Conservation (phyloP, 2,329 filamentous ascomycete genomes). For the Phialophora expanda region DNA sequence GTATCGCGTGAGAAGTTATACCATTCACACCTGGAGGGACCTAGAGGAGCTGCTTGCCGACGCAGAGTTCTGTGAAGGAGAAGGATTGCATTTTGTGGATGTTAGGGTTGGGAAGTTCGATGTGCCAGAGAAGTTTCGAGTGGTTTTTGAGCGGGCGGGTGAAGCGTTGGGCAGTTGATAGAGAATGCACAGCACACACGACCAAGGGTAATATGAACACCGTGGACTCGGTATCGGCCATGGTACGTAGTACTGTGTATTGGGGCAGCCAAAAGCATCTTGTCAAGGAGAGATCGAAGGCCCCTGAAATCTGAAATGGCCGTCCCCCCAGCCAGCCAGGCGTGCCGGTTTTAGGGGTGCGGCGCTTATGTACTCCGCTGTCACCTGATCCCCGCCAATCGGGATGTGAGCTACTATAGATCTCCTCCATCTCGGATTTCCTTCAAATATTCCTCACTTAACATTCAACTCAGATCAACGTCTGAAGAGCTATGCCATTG, state of each 20-base stretch:
- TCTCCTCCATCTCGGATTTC: background rate
- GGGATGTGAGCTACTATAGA: background rate
- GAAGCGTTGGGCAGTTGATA: slow-evolving; percentile 25
- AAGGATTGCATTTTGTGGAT: slow-evolving; percentile 72
- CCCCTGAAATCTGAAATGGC: background rate
- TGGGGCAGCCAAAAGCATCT: background rate
- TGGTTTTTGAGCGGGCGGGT: slow-evolving; percentile 29
- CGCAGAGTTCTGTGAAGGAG: slow-evolving; percentile 64
- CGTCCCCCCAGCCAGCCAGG: background rate
- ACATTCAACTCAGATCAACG: background rate
- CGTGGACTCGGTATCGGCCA: too few species aligned
- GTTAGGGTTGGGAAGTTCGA: slow-evolving; percentile 80
- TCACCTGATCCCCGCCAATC: background rate
- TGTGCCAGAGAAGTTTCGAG: slow-evolving; percentile 60
- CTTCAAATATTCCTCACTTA: background rate
- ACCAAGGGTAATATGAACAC: background rate
- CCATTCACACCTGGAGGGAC: slow-evolving; percentile 71
- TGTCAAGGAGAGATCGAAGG: background rate
- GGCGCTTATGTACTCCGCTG: background rate
- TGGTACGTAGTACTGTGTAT: background rate
- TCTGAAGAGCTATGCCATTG: background rate
- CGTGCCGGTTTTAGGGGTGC: background rate
- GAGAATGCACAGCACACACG: background rate
- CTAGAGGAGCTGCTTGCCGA: slow-evolving; percentile 69
- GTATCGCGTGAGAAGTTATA: slow-evolving; percentile 50